phyloP scores from a whole-genome alignment of 768 basidiomycete species.

The Suillus bovinus region DNA sequence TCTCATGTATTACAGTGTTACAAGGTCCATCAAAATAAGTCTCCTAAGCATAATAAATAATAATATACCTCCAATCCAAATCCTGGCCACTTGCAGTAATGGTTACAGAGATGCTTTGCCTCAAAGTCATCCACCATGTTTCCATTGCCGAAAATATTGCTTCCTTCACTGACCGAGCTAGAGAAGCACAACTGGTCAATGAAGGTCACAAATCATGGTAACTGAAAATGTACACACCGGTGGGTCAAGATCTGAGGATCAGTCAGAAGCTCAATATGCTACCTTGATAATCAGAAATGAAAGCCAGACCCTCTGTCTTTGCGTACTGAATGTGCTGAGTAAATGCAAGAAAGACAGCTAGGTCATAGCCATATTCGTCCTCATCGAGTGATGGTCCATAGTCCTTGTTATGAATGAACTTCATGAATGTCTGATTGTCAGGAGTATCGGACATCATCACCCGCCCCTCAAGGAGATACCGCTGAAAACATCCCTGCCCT shows the following conservation, averaged over 20 bases:
- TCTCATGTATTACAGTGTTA: too few species aligned
- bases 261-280: background rate
- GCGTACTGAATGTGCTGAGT: slow-evolving; percentile 26
- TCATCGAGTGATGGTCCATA: slow-evolving; percentile 6
- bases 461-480: background rate
- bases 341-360: slow-evolving; percentile 25
- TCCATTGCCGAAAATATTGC: background rate
- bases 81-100: slow-evolving; percentile 9
- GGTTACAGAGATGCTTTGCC: slow-evolving; percentile 6
- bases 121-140: slow-evolving; percentile 7
- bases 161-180: background rate
- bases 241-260: slow-evolving; percentile 19
- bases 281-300: slow-evolving; percentile 31
- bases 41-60: too few species aligned
- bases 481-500: background rate
- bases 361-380: slow-evolving; percentile 5
- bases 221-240: background rate
- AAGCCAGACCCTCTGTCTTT: slow-evolving; percentile 21
- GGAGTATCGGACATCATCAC: background rate
- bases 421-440: slow-evolving; percentile 18
- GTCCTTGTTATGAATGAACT: slow-evolving; percentile 28
- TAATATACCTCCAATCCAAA: background rate
- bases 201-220: background rate
- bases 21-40: slow-evolving; percentile 1
- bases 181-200: background rate